These are phyloP conservation scores for Apiospora koreana DNA, from an alignment of 2,329 filamentous ascomycete species.

Conservation along the genomic window DNA sequence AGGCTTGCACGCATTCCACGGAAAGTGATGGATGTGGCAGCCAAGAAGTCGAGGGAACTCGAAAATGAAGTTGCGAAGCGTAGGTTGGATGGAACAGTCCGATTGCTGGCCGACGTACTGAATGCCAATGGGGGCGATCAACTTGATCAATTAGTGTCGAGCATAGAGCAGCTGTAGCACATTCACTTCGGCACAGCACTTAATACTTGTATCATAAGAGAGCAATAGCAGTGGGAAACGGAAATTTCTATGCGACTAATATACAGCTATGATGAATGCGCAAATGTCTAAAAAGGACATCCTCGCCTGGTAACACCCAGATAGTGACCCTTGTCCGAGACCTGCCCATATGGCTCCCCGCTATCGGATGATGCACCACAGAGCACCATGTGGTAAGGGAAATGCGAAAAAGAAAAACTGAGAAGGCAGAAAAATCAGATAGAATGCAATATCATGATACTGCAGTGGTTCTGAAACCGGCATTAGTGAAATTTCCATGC, in stretches of 20 bases:
- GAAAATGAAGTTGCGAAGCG: conserved; percentile 71
- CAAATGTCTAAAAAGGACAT: neutral
- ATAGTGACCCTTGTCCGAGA: neutral
- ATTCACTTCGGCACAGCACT: neutral
- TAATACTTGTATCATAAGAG: neutral
- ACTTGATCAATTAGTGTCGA: conserved; percentile 53
- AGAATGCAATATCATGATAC: neutral
- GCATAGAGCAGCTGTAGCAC: conserved; percentile 59
- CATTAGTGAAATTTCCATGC: neutral
- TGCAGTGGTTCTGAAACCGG: neutral
- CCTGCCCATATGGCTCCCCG: neutral
- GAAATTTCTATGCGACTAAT: neutral
- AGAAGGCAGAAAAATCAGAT: neutral
- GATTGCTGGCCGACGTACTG: conserved; percentile 45
- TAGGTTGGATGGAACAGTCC: conserved; percentile 54
- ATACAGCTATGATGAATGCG: conserved; percentile 5
- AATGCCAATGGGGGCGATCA: conserved; percentile 37
- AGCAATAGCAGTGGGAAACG: neutral
- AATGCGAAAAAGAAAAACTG: neutral
- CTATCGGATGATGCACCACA: neutral
- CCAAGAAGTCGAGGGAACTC: conserved; percentile 76
- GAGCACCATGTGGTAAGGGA: neutral
- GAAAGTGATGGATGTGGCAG: conserved; percentile 75
- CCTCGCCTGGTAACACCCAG: conserved; percentile 15
- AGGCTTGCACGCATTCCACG: conserved; percentile 79